Percentiles rank a stretch among this genome's conserved stretches.
phyloP scores from a whole-genome alignment of 2,329 filamentous ascomycete species.

The Scedosporium boydii region DNA sequence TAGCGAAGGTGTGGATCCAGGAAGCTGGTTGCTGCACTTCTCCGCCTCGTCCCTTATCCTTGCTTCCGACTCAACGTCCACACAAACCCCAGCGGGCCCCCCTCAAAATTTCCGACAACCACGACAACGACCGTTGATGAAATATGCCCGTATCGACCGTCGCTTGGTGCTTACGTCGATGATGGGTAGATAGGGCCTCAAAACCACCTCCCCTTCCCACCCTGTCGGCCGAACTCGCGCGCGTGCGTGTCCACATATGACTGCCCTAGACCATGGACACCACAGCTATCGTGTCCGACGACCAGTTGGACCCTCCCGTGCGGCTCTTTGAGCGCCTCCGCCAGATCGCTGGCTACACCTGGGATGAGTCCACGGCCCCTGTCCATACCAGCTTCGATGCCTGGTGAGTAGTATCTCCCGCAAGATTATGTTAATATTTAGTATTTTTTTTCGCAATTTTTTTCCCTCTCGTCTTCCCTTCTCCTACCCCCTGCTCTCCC shows the following conservation, averaged over 20 bases:
- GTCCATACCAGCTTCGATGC: conserved; percentile 73
- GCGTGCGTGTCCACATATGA: conserved; percentile 10
- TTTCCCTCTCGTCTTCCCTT: background rate
- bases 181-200: background rate
- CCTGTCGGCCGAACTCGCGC: background rate
- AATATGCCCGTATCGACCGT: background rate
- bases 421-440: background rate
- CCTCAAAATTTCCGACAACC: background rate
- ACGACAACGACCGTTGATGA: background rate
- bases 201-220: conserved; percentile 8
- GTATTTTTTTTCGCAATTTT: background rate
- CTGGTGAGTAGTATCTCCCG: conserved; percentile 46
- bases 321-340: conserved; percentile 64
- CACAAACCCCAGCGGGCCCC: background rate
- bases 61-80: background rate
- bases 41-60: background rate
- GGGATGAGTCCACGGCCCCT: conserved; percentile 56
- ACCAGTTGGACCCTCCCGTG: conserved; percentile 52
- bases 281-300: conserved; percentile 37
- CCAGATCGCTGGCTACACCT: conserved; percentile 65
- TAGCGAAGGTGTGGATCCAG: background rate
- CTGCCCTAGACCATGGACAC: conserved; percentile 37
- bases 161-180: background rate
- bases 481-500: background rate
- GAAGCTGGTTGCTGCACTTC: background rate